Percentiles rank a stretch among this genome's conserved stretches.
These are phyloP conservation scores for Pelargonium exstipulatum DNA, from an alignment of 441 rosid genomes.

Conservation along the genomic window DNA sequence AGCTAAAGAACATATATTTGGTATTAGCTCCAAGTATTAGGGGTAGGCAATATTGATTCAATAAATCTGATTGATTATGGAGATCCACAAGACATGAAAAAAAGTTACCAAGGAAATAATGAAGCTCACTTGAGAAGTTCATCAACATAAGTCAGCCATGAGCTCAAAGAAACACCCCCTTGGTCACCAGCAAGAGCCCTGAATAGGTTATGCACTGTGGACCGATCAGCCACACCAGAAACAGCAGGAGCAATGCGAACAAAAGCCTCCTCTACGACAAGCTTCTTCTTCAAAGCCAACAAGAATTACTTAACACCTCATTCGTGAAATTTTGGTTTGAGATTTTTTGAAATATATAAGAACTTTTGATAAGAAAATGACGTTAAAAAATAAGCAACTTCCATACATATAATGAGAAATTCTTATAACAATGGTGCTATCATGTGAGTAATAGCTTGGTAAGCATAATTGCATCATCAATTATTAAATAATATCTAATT, in stretches of 20 bases:
- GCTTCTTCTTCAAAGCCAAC: constrained; percentile 51
- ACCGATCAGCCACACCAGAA: constrained; percentile 82
- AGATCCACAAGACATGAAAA: too few species aligned
- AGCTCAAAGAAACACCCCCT: constrained; percentile 62
- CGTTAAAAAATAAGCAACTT: not conserved
- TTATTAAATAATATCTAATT: too few species aligned
- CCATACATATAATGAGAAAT: too few species aligned
- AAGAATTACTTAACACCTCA: constrained; percentile 15
- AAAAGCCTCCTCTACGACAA: constrained; percentile 76
- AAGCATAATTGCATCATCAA: too few species aligned
- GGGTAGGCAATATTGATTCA: not conserved
- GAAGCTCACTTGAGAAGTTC: constrained; percentile 88
- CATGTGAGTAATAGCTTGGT: too few species aligned
- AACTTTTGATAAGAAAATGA: not conserved
- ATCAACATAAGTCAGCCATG: constrained; percentile 69
- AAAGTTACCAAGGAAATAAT: constrained; percentile 6
- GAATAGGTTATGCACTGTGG: constrained; percentile 81
- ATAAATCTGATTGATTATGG: too few species aligned
- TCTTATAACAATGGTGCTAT: too few species aligned
- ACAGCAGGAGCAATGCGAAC: constrained; percentile 81
- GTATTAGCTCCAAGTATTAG: not conserved
- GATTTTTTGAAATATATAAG: not conserved
- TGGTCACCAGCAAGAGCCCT: constrained; percentile 65
- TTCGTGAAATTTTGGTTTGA: not conserved
- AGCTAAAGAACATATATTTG: too few species aligned